Conservation (phyloP, 495 filamentous ascomycete species). For the Neurospora sp. region DNA sequence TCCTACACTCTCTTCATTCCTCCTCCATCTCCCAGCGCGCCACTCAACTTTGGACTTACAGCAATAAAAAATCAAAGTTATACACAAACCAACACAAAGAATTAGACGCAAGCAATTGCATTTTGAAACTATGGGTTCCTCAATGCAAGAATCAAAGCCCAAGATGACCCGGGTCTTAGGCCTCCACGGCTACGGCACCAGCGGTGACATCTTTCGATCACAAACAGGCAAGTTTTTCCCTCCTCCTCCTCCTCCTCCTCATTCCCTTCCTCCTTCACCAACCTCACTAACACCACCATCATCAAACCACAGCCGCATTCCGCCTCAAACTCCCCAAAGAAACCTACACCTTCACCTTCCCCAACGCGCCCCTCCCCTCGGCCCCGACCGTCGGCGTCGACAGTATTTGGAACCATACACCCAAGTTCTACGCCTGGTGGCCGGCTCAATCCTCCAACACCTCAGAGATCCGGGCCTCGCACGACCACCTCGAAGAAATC, state of each 20-base stretch:
- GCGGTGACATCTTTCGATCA: constrained; percentile 45
- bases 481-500: constrained; percentile 29
- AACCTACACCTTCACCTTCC: constrained; percentile 42
- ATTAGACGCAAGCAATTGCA: neutral
- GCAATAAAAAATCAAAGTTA: neutral
- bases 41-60: neutral
- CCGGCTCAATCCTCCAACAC: constrained; percentile 21
- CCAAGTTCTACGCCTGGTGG: constrained; percentile 34
- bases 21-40: neutral
- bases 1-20: neutral
- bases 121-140: neutral
- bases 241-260: neutral
- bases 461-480: constrained; percentile 23
- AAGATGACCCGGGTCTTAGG: constrained; percentile 47
- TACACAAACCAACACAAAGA: neutral
- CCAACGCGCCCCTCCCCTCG: constrained; percentile 39
- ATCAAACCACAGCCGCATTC: constrained; percentile 17
- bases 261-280: neutral
- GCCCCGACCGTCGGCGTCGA: constrained; percentile 43
- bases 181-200: constrained; percentile 55
- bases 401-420: constrained; percentile 40
- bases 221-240: constrained; percentile 39
- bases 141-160: neutral
- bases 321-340: constrained; percentile 18
- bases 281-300: neutral